Percentiles rank a stretch among this genome's conserved stretches.
Conservation (phyloP, 2,329 filamentous ascomycete species). For the Arthrinium phaeospermum region DNA sequence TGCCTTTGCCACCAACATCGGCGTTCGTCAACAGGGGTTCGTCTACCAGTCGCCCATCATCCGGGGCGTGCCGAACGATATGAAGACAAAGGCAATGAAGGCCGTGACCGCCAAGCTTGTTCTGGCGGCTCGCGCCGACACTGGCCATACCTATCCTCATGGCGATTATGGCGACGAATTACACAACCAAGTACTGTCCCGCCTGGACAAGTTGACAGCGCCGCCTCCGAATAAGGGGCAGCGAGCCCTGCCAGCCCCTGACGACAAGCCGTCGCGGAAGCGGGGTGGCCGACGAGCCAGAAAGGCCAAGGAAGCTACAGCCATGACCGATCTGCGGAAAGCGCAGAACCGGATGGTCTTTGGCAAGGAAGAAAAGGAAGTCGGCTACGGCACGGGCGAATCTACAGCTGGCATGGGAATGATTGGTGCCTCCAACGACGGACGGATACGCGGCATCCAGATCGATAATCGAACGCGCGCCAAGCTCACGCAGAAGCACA, state of each 20-base stretch:
- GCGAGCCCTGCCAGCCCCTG: conserved; percentile 86
- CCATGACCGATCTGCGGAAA: conserved; percentile 96
- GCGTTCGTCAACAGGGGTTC: conserved; percentile 89
- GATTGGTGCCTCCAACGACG: conserved; percentile 88
- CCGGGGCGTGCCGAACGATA: conserved; percentile 79
- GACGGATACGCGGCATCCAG: conserved; percentile 85
- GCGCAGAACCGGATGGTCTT: conserved; percentile 96
- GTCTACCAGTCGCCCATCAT: conserved; percentile 93
- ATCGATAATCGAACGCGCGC: conserved; percentile 93
- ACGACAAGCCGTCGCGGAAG: conserved; percentile 93
- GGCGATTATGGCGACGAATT: conserved; percentile 84
- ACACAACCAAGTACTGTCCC: conserved; percentile 80
- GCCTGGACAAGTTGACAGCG: conserved; percentile 91
- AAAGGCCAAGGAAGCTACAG: conserved; percentile 94
- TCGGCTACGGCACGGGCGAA: conserved; percentile 87
- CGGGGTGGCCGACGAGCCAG: conserved; percentile 87
- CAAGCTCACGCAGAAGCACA: conserved; percentile 92
- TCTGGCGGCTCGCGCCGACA: conserved; percentile 89
- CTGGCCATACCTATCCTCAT: conserved; percentile 80
- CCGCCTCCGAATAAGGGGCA: conserved; percentile 88
- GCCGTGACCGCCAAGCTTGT: conserved; percentile 94
- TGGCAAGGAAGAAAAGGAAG: conserved; percentile 92
- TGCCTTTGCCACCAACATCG: conserved; percentile 91
- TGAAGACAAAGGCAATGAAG: conserved; percentile 92
- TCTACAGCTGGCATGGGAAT: conserved; percentile 89